Evolutionary conservation across 495 filamentous ascomycete genomes (phyloP), one percentile per base, ranked within the genome.

Genomic region (Daldinia childiae): DNA sequence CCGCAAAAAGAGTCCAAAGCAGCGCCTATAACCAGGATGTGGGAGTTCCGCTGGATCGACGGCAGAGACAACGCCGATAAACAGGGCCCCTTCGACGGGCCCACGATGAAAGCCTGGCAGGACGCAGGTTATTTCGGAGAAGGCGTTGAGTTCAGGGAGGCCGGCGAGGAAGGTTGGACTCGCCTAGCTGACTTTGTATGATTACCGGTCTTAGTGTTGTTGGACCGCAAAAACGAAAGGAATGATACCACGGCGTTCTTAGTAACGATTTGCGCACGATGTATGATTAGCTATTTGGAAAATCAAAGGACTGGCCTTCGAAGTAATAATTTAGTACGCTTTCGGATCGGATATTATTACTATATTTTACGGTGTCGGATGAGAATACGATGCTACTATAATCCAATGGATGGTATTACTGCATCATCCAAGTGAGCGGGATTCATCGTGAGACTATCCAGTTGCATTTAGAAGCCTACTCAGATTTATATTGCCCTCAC

Each of bases 21-120:
- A 36, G 60, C 61, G 11, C 59, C 78, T 34, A 77, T 74, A 12
- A 74, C 71, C 15, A 84, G 82, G 63, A 88, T 89, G 84, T 99
- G 95, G 95, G 92, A 98, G 78, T 98, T 91, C 76, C 82, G 92
- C 29, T 98, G 95, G 95, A 89, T 87, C 14, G 93, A 97, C 73
- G 93, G 90, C 45, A 84, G 93, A n/a, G 95, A 97, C 74, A 90
- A 88, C 3, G 92, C 88, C 0, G 85, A 89, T 55, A 85, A 87
- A 34, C 92, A 98, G 79, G 96, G 95, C 0, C 94, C 94, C 1
- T 99, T 94, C 77, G 92, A 97, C 74, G 89, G 86, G 14, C 73
- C 82, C 0, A 93, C 90, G 55, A 99, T 99, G 95, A 85, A 86
- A 51, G 90, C 91, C 0, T 99, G 95, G 95, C 87, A 90, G 66